Base-by-base conservation (phyloP, 2,329 filamentous ascomycete species). In the Beauveria bassiana region DNA sequence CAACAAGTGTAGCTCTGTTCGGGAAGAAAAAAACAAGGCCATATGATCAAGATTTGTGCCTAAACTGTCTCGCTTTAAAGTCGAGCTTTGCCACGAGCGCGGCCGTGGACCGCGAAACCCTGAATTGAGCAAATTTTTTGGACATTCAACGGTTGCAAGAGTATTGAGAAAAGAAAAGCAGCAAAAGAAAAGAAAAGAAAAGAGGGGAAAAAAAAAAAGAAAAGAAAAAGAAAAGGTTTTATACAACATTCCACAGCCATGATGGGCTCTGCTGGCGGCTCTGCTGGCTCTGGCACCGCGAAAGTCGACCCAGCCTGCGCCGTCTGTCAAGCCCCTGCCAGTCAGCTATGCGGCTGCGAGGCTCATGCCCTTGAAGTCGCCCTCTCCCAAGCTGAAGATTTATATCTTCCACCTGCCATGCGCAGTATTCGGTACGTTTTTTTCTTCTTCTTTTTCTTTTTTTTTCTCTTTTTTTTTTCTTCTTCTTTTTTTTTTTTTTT, bases 321-420 rank as follows among this genome's bases (percentile, higher is more conserved):
- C 59, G 85, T 89, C 70, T 88, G 86, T 72, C 78, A 79, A 68
- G 79, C 80, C 65, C 84, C 86, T 64, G 84, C 85, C 51, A 77
- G 76, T 47, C 70, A 80, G 66, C 78, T 76, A 64, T 89, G 86
- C 72, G 84, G 86, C 66, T 89, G 86, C 70, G 86, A 89, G 75
- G 83, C 83, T 57, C 86, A 84, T 67, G 82, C 84, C 31, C 78
- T 88, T 34, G 85, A 88, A 66, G 73, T 81, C 61, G 85, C 86
- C 63, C 78, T 88, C 49, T 78, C 79, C 64, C 84, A 88, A 70
- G 85, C 86, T 62, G 86, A 89, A 71, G 74, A 78, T 57, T 78
- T 80, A 50, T 84, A 87, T 78, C 86, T 88, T 84, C 78, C 81
- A 68, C 78, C 78, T 28, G 78, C 86, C 61, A 86, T 86, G 69